Conservation (phyloP, 1,139 yeast genomes). For the Kurtzmaniella quercitrusa region DNA sequence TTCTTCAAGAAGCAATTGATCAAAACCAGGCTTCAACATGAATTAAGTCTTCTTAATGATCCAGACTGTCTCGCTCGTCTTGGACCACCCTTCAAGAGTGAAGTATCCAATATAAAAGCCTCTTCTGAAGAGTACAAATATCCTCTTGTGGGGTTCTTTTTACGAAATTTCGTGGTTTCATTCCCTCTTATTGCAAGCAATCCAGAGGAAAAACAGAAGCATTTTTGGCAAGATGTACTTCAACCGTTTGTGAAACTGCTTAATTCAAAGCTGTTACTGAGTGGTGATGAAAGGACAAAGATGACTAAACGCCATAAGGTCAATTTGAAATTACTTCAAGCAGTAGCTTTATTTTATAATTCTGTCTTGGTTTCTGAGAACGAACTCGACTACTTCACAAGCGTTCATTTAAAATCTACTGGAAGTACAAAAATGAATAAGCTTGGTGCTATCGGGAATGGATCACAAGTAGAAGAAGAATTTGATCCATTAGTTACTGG, state of each 20-base stretch:
- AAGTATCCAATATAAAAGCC: slow-evolving; percentile 8
- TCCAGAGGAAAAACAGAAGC: slow-evolving; percentile 41
- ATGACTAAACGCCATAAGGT: slow-evolving; percentile 68
- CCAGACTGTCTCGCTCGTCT: slow-evolving; percentile 58
- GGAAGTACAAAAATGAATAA: slow-evolving; percentile 51
- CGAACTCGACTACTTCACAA: slow-evolving; percentile 49
- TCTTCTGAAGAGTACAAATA: slow-evolving; percentile 28
- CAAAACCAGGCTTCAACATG: slow-evolving; percentile 56
- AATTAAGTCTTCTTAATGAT: slow-evolving; percentile 55
- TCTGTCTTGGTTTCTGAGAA: slow-evolving; percentile 67
- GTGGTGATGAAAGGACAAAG: slow-evolving; percentile 68
- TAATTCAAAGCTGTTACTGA: slow-evolving; percentile 61
- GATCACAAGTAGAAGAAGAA: background rate
- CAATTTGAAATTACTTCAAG: slow-evolving; percentile 54
- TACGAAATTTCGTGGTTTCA: slow-evolving; percentile 54
- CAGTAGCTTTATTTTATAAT: slow-evolving; percentile 65
- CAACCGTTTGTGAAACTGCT: slow-evolving; percentile 80
- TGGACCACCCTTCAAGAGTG: slow-evolving; percentile 64
- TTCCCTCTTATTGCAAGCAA: slow-evolving; percentile 69
- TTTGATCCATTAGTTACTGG: slow-evolving; percentile 15
- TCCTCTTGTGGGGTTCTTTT: slow-evolving; percentile 67
- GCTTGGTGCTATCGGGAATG: slow-evolving; percentile 12
- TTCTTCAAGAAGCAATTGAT: slow-evolving; percentile 78
- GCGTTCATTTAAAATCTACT: slow-evolving; percentile 48
- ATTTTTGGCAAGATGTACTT: slow-evolving; percentile 74